Base-by-base conservation (phyloP, 1,284 basidiomycete genomes). In the Stygiomarasmius scandens region DNA sequence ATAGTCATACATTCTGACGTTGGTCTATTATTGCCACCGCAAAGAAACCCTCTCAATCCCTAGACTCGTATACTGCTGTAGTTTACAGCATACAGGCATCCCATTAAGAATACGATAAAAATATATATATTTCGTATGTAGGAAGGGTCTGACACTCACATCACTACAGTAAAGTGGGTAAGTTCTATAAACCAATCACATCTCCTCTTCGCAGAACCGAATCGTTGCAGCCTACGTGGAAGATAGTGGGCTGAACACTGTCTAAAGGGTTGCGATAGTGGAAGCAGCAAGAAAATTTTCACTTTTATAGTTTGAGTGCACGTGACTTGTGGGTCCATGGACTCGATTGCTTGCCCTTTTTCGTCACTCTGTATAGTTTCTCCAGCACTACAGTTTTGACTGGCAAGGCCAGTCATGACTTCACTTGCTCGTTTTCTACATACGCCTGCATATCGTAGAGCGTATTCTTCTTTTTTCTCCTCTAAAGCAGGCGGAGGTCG, bases 401-500 rank as follows among this genome's bases (percentile, higher is more conserved):
- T 44, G 44, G 44, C 48, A 45, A 46, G 54, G 36, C 45, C 45
- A n/a, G 19, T 36, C 22, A 61, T 61, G 60, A 58, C 53, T 49
- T 52, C 58, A 24, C 54, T 87, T 60, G 69, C 73, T 62, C 82
- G 83, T 55, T 69, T 86, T 58, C 70, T 83, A 51, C 80, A 73
- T 51, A 76, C 78, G 60, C 79, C 79, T 49, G 75, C 75, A 24
- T 67, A 77, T 14, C 73, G 81, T 55, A 81, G 90, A 67, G 71
- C 83, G 16, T 92, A 90, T 66, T 92, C 87, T 6, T 86, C 89
- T 2, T 87, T 88, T 64, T 92, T 90, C 73, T 91, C 88, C 12
- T 85, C 85, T 32, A 89, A 89, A 64, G 77, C 87, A 1, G 88
- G 89, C 2, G 86, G 89, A 16, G 89, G 89, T 22, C 79, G 88